phyloP scores from a whole-genome alignment of 495 filamentous ascomycete genomes.

The Daldinia concentrica region DNA sequence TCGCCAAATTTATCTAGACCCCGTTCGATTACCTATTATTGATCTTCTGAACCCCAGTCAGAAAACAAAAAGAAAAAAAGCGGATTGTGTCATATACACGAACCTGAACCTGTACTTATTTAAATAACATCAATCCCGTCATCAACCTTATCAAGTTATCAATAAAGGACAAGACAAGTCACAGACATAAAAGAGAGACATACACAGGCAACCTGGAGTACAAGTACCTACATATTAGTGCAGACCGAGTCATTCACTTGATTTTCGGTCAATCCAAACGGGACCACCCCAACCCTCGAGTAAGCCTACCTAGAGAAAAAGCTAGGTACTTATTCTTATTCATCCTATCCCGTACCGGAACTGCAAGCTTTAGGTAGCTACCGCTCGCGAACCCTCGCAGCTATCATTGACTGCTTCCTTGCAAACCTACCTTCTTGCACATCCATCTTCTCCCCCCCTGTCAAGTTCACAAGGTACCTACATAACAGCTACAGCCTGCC shows the following conservation, averaged over 20 bases:
- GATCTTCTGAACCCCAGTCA: background rate
- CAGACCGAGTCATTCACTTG: constrained; percentile 48
- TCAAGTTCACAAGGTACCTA: constrained; percentile 30
- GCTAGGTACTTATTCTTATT: constrained; percentile 2
- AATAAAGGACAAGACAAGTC: constrained; percentile 1
- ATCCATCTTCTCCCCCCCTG: constrained; percentile 10
- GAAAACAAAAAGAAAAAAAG: background rate
- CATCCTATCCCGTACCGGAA: constrained; percentile 6
- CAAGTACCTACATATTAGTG: constrained; percentile 1
- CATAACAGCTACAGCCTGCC: constrained; percentile 26
- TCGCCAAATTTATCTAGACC: background rate
- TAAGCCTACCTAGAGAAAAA: constrained; percentile 23
- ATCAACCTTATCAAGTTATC: constrained; percentile 5
- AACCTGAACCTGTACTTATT: constrained; percentile 6
- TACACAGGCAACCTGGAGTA: background rate
- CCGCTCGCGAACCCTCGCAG: constrained; percentile 34
- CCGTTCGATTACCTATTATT: constrained; percentile 8
- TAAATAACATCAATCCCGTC: constrained; percentile 5
- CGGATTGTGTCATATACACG: constrained; percentile 4
- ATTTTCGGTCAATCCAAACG: constrained; percentile 43
- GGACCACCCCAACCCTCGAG: constrained; percentile 16
- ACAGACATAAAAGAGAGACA: background rate
- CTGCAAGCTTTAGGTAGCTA: constrained; percentile 33
- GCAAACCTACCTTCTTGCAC: background rate
- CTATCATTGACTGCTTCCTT: constrained; percentile 30